Base-by-base conservation (phyloP, 23 red algal genomes). In the Gracilariopsis chorda region DNA sequence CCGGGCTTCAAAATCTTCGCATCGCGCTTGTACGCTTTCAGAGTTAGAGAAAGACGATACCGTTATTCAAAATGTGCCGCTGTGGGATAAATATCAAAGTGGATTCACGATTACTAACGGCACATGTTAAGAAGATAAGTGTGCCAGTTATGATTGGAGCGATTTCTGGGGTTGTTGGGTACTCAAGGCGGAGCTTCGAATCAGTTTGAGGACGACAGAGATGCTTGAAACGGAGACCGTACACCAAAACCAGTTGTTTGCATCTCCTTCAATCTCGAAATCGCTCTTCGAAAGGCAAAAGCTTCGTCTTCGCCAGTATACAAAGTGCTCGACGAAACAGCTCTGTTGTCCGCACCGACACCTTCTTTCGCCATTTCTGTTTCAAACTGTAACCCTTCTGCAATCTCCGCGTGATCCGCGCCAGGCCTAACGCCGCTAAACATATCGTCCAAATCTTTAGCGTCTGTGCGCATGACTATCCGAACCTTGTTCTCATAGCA, bases 401-500 rank as follows among this genome's bases (percentile, higher is more conserved):
- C 88, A 42, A 92, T 59, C 40, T 69, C 73, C 12, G 74, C 74
- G 14, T 64, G 48, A 27, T 48, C 53, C 23, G 61, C 49, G 35
- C 75, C 69, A 2, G 69, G 61, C 57, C 51, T 69, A 44, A 89
- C 85, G n/a, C 69, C 53, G n/a, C 53, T 64, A 53, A 89, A 89
- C 85, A 89, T 89, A 23, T 89, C 85, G 36, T 89, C 85, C 7
- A 89, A 28, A 0, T 28, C 27, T 30, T 51, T 42, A 7, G 85
- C 85, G 34, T 78, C 70, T 19, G 29, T 89, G 47, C 85, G 65
- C 85, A 89, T 89, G 6, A 89, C 57, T 36, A 89, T 61, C 2
- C 85, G 65, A 65, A 89, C 85, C 51, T 89, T 89, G 16, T 94
- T 78, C 42, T 98, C 96, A 83, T 98, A 98, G 72, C 93, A 81